Percentiles rank a stretch among this genome's conserved stretches.
phyloP scores from a whole-genome alignment of 2,329 filamentous ascomycete species.

The Harringtonia aguacate region DNA sequence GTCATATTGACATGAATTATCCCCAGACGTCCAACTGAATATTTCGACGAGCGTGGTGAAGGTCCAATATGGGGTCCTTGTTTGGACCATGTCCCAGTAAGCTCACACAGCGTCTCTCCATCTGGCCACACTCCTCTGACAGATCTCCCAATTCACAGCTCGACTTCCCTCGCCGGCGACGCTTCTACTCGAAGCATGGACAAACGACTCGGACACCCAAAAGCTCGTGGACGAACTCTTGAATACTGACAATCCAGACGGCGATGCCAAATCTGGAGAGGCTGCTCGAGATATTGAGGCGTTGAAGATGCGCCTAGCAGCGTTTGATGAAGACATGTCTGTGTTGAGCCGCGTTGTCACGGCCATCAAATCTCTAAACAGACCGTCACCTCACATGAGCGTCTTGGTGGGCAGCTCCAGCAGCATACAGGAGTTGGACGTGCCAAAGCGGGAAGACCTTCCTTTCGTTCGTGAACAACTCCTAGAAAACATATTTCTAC shows the following conservation, averaged over 20 bases:
- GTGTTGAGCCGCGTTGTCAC: conserved; percentile 8
- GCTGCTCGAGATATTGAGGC: not conserved
- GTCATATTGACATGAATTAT: no score
- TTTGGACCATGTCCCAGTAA: conserved; percentile 10
- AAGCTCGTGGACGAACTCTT: conserved; percentile 6
- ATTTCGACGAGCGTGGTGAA: no score
- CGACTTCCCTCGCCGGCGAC: conserved; percentile 7
- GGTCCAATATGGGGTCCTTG: conserved; percentile 5
- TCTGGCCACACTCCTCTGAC: no score
- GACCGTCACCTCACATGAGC: not conserved
- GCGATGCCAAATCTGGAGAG: no score
- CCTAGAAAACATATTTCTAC: conserved; percentile 3
- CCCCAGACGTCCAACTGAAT: no score
- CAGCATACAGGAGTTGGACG: not conserved
- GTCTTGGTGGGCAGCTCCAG: not conserved
- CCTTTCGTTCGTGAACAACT: not conserved
- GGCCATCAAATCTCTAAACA: conserved; percentile 6
- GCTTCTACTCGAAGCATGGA: conserved; percentile 11
- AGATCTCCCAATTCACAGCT: conserved; percentile 1
- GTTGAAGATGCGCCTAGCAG: not conserved
- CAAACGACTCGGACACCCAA: conserved; percentile 3
- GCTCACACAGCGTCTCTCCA: not conserved
- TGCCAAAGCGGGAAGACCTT: not conserved
- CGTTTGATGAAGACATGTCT: conserved; percentile 9
- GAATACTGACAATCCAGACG: not conserved